A percentile compares a stretch with the other conserved stretches of the same genome.
Conservation (phyloP, 768 basidiomycete genomes). For the Heimioporus sp. region DNA sequence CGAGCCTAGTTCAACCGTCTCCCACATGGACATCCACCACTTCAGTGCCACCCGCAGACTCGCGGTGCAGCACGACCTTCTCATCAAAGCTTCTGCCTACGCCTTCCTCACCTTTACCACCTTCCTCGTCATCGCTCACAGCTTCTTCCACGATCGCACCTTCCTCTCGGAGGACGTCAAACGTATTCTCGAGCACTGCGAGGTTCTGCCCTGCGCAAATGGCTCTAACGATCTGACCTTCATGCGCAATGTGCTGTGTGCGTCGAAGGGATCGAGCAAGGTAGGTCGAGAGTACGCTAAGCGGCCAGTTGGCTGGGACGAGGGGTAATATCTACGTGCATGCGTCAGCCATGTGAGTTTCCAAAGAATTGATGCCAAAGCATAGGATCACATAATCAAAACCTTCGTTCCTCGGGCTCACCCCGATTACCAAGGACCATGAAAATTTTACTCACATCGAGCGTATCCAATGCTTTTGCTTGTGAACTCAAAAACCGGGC, state of each 20-base stretch:
- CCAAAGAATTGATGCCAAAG: neutral
- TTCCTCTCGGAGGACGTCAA: slow-evolving; percentile 55
- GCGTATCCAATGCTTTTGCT: slow-evolving; percentile 70
- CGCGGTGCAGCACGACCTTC: slow-evolving; percentile 36
- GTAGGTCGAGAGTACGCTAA: slow-evolving; percentile 71
- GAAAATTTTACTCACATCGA: slow-evolving; percentile 55
- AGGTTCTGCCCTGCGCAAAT: slow-evolving; percentile 80
- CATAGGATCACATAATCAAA: neutral
- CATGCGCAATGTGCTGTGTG: slow-evolving; percentile 65
- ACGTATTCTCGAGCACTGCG: slow-evolving; percentile 61
- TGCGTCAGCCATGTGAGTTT: neutral
- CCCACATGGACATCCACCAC: slow-evolving; percentile 20
- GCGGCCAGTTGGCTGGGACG: slow-evolving; percentile 75
- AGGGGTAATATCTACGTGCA: slow-evolving; percentile 54
- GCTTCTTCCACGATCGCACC: slow-evolving; percentile 70
- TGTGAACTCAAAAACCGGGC: slow-evolving; percentile 77
- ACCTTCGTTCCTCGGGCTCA: neutral
- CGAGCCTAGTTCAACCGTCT: neutral
- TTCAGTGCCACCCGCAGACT: slow-evolving; percentile 2
- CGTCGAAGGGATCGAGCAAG: slow-evolving; percentile 75
- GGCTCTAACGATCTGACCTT: slow-evolving; percentile 75
- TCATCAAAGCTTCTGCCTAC: slow-evolving; percentile 38
- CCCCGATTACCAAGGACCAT: neutral
- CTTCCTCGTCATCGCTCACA: slow-evolving; percentile 41
- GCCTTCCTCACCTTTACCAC: slow-evolving; percentile 9